phyloP scores from a whole-genome alignment of 1,284 basidiomycete genomes.

The Fomes fomentarius region DNA sequence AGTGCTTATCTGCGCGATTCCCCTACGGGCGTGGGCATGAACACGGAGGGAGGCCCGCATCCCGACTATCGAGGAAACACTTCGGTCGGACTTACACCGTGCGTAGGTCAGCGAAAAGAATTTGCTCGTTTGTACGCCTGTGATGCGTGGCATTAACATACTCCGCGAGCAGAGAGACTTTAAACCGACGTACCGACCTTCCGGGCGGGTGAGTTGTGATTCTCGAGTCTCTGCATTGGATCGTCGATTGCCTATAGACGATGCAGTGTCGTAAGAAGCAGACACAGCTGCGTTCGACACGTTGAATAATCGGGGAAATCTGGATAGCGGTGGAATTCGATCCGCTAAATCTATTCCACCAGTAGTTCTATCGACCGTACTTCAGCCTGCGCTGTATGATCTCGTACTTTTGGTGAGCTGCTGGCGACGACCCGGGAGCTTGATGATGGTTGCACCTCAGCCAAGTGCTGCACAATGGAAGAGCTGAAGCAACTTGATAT shows the following conservation, averaged over 20 bases:
- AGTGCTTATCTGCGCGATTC: not conserved
- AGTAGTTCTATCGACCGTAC: too few species aligned
- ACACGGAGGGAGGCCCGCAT: not conserved
- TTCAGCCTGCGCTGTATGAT: too few species aligned
- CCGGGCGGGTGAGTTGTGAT: not conserved
- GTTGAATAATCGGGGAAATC: slow-evolving; percentile 4
- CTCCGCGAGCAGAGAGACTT: not conserved
- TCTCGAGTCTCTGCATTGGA: not conserved
- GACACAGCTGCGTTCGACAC: too few species aligned
- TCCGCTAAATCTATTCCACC: too few species aligned
- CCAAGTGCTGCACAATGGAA: too few species aligned
- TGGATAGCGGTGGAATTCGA: too few species aligned
- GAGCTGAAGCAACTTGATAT: too few species aligned
- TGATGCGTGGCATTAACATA: not conserved
- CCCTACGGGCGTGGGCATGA: not conserved
- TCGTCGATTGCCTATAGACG: slow-evolving; percentile 7
- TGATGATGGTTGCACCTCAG: too few species aligned
- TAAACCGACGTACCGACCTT: not conserved
- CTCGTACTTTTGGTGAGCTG: too few species aligned
- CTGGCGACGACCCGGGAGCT: too few species aligned
- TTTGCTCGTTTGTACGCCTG: not conserved
- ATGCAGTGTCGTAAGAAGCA: not conserved
- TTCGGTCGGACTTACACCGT: not conserved
- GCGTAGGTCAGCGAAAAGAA: not conserved
- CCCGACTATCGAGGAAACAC: not conserved